phyloP scores from a whole-genome alignment of 2,329 filamentous ascomycete species.

The Amauroascus verrucosus region DNA sequence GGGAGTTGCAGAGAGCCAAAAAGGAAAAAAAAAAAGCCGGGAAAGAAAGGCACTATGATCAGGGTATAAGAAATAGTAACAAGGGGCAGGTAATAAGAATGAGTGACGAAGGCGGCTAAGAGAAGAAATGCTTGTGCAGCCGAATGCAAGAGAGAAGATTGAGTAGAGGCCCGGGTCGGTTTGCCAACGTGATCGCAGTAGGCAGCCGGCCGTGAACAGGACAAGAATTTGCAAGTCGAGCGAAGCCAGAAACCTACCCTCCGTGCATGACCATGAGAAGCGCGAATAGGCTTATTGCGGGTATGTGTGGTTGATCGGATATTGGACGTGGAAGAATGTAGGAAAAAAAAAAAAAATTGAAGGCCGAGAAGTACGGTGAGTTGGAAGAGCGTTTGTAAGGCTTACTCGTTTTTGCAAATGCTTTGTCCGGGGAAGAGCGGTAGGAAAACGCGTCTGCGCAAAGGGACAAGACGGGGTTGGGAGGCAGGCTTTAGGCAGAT shows the following conservation, averaged over 20 bases:
- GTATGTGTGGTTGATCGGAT: background rate
- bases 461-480: background rate
- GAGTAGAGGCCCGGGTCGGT: conserved; percentile 25
- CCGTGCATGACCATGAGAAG: conserved; percentile 23
- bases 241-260: conserved; percentile 30
- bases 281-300: conserved; percentile 12
- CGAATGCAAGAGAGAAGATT: conserved; percentile 13
- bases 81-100: conserved; percentile 15
- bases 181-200: conserved; percentile 27
- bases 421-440: background rate
- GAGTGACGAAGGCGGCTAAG: conserved; percentile 11
- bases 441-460: background rate
- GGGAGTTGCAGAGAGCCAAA: conserved; percentile 10
- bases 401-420: background rate
- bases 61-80: conserved; percentile 9
- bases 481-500: background rate
- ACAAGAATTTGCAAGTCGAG: conserved; percentile 16
- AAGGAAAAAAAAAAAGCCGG: background rate
- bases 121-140: background rate
- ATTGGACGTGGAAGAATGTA: background rate
- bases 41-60: background rate
- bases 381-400: background rate
- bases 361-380: background rate
- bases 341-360: background rate
- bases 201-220: conserved; percentile 20